Conservation (phyloP, 257 asterid genomes). For the Solanum neorickii region DNA sequence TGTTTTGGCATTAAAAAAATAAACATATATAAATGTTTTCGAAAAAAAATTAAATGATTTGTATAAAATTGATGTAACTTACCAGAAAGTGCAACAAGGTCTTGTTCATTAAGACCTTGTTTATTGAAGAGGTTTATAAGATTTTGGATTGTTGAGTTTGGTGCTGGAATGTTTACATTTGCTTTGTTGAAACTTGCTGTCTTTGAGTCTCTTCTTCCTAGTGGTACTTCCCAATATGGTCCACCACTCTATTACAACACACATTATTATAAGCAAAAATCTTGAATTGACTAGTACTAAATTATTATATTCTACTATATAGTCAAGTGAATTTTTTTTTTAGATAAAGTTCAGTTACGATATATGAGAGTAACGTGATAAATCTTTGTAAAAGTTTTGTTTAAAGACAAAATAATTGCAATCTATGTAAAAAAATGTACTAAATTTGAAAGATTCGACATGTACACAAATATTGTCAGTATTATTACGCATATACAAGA, state of each 20-base stretch:
- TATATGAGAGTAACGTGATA: not conserved
- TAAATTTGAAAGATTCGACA: not conserved
- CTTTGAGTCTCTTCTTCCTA: slow-evolving; percentile 72
- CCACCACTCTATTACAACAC: slow-evolving; percentile 57
- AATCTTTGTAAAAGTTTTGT: not conserved
- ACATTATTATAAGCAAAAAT: not conserved
- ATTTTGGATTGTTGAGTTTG: slow-evolving; percentile 61
- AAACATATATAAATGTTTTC: not conserved
- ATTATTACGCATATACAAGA: not conserved
- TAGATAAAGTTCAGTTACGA: not conserved
- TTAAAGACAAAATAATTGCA: not conserved
- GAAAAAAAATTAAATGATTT: not conserved
- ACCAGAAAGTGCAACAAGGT: slow-evolving; percentile 81
- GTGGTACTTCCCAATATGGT: slow-evolving; percentile 74
- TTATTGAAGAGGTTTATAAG: slow-evolving; percentile 36
- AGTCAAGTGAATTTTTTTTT: not conserved
- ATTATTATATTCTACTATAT: not conserved
- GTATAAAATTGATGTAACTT: not conserved
- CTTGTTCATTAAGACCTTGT: slow-evolving; percentile 53
- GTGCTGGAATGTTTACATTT: slow-evolving; percentile 52
- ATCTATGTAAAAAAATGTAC: not conserved
- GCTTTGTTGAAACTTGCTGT: slow-evolving; percentile 44
- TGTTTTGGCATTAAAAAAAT: not conserved
- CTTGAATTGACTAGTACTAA: not conserved
- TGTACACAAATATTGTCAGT: not conserved